Evolutionary conservation across 176 grass and related monocot genomes (phyloP).

Genomic region (Avena eriantha): DNA sequence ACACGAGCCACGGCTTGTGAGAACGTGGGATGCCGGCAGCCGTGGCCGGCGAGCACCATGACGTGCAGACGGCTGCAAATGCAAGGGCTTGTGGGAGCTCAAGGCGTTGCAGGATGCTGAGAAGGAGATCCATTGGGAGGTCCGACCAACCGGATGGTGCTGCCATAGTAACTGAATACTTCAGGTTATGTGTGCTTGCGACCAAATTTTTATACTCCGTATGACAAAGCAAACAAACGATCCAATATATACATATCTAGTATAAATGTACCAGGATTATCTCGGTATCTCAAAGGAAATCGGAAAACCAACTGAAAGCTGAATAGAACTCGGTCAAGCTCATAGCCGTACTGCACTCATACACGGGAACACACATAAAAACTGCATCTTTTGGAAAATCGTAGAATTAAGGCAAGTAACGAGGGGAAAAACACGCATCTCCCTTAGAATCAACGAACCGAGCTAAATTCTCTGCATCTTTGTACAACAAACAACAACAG

Average conservation of each 20-base stretch:
- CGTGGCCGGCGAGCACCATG: neutral
- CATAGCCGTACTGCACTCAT: too few species aligned
- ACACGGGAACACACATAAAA: neutral
- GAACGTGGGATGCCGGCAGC: neutral
- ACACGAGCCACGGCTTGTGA: slow-evolving; percentile 24
- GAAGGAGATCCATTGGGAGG: slow-evolving; percentile 32
- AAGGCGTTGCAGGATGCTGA: neutral
- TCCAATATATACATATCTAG: neutral
- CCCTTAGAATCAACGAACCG: neutral
- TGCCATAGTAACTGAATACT: slow-evolving; percentile 21
- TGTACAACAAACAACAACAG: neutral
- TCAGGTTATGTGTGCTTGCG: neutral
- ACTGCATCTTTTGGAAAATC: neutral
- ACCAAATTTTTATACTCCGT: too few species aligned
- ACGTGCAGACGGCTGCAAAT: neutral
- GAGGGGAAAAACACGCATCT: neutral
- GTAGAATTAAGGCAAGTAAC: neutral
- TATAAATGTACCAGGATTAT: neutral
- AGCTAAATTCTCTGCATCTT: neutral
- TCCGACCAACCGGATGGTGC: slow-evolving; percentile 19
- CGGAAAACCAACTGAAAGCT: neutral
- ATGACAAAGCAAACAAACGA: neutral
- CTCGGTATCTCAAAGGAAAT: neutral
- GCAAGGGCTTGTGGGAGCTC: slow-evolving; percentile 19
- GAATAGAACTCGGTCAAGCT: neutral